Percentiles rank a stretch among this genome's conserved stretches.
Conservation (phyloP, 805 yeast genomes). For the Saccharomycopsis lassenensis region DNA sequence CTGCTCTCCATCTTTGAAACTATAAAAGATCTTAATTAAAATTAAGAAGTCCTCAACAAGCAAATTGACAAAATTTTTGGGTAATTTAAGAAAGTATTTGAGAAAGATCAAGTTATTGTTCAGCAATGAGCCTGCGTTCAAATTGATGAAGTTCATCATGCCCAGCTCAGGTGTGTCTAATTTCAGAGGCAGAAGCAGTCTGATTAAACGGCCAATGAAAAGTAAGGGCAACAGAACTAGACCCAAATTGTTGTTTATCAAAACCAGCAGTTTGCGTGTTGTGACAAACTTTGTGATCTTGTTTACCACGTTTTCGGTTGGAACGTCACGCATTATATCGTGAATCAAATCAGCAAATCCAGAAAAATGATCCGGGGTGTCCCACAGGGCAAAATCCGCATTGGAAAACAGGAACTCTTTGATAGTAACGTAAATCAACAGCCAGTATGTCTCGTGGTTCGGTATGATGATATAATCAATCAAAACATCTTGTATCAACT, state of each 20-base stretch:
- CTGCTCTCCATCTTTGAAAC: constrained; percentile 19
- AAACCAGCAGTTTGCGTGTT: constrained; percentile 20
- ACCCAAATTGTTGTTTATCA: constrained; percentile 42
- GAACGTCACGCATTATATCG: constrained; percentile 16
- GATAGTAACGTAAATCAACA: constrained; percentile 33
- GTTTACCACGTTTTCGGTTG: constrained; percentile 5
- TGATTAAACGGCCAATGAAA: constrained; percentile 24
- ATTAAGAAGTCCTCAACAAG: constrained; percentile 38
- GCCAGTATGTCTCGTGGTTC: constrained; percentile 31
- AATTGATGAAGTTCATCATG: constrained; percentile 15
- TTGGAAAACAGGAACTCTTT: constrained; percentile 32
- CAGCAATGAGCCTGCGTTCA: constrained; percentile 17
- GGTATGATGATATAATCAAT: constrained; percentile 37
- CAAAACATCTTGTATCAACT: constrained; percentile 37
- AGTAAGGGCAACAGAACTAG: constrained; percentile 39
- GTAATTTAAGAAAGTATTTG: constrained; percentile 24
- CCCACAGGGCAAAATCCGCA: constrained; percentile 18
- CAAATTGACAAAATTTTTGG: constrained; percentile 27
- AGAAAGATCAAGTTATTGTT: constrained; percentile 17
- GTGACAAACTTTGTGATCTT: constrained; percentile 20
- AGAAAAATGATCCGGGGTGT: constrained; percentile 13
- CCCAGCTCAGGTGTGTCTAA: constrained; percentile 18
- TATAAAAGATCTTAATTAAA: constrained; percentile 32
- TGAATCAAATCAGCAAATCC: constrained; percentile 17
- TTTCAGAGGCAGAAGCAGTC: constrained; percentile 19